These are phyloP conservation scores for Didymellaceae sp. DNA, from an alignment of 2,329 filamentous ascomycete genomes.

Conservation along the genomic window DNA sequence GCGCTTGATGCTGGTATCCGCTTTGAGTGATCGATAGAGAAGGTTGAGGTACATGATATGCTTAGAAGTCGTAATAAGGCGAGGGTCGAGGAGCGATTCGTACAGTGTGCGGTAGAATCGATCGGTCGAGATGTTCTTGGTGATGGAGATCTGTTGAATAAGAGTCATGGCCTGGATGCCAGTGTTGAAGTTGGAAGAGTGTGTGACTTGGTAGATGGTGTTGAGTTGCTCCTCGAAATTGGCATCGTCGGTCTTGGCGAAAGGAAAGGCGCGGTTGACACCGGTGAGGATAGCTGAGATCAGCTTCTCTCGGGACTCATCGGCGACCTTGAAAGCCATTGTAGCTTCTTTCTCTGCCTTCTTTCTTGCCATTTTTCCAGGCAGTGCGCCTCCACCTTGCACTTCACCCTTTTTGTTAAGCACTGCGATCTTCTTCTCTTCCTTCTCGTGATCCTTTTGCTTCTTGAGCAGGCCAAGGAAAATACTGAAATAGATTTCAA, in stretches of 20 bases:
- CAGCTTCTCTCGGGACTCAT: conserved; percentile 86
- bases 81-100: conserved; percentile 90
- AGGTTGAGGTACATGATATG: conserved; percentile 95
- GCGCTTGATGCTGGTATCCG: conserved; percentile 85
- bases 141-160: conserved; percentile 87
- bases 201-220: conserved; percentile 92
- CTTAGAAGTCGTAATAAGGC: conserved; percentile 88
- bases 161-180: conserved; percentile 94
- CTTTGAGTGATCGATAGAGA: conserved; percentile 84
- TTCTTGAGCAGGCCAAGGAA: conserved; percentile 84
- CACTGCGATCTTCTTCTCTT: conserved; percentile 40
- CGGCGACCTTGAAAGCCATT: conserved; percentile 51
- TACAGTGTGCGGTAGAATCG: conserved; percentile 95
- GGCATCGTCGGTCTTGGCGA: conserved; percentile 79
- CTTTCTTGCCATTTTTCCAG: conserved; percentile 60
- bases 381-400: conserved; percentile 62
- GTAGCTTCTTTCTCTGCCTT: conserved; percentile 53
- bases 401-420: conserved; percentile 59
- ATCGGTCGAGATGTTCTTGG: conserved; percentile 82
- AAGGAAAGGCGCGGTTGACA: conserved; percentile 95
- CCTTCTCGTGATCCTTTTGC: conserved; percentile 50
- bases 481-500: conserved; percentile 90
- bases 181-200: conserved; percentile 98
- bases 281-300: conserved; percentile 90
- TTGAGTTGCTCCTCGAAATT: conserved; percentile 90